phyloP scores from a whole-genome alignment of 2,329 filamentous ascomycete species.

The Colletotrichum melonis region DNA sequence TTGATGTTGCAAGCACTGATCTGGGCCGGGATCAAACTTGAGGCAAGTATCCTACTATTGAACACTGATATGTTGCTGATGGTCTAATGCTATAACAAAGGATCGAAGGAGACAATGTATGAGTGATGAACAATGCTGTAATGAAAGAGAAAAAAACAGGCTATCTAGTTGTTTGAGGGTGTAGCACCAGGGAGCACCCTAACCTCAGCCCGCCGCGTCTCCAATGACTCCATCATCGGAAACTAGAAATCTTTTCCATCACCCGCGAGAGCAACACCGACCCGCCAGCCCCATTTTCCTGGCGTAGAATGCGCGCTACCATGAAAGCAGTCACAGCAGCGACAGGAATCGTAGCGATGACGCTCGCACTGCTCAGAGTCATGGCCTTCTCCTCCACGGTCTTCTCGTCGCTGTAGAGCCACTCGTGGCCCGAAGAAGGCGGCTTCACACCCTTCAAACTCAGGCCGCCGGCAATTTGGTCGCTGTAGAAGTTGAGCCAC shows the following conservation, averaged over 20 bases:
- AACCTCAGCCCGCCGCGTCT: background rate
- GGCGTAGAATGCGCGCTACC: background rate
- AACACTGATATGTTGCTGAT: background rate
- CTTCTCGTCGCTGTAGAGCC: slow-evolving; percentile 28
- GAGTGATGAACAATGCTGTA: background rate
- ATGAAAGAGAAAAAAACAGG: background rate
- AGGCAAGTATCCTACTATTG: background rate
- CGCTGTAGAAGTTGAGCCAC: slow-evolving; percentile 27
- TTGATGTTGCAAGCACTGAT: too few relatives aligned
- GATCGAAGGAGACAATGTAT: background rate
- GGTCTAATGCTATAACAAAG: background rate
- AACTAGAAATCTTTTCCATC: slow-evolving; percentile 7
- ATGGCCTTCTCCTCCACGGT: background rate
- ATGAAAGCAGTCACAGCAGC: slow-evolving; percentile 21
- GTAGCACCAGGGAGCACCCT: background rate
- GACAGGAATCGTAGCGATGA: slow-evolving; percentile 2
- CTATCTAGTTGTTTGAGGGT: background rate
- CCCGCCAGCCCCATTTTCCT: background rate
- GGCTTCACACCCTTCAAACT: slow-evolving; percentile 5
- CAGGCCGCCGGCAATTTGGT: slow-evolving; percentile 5
- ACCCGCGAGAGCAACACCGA: slow-evolving; percentile 5
- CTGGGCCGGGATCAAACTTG: too few relatives aligned
- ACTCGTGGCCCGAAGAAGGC: slow-evolving; percentile 4
- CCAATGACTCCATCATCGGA: background rate
- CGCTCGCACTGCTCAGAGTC: background rate